Evolutionary conservation across 441 rosid genomes (phyloP).

Genomic region (Pelargonium cotyledonis): DNA sequence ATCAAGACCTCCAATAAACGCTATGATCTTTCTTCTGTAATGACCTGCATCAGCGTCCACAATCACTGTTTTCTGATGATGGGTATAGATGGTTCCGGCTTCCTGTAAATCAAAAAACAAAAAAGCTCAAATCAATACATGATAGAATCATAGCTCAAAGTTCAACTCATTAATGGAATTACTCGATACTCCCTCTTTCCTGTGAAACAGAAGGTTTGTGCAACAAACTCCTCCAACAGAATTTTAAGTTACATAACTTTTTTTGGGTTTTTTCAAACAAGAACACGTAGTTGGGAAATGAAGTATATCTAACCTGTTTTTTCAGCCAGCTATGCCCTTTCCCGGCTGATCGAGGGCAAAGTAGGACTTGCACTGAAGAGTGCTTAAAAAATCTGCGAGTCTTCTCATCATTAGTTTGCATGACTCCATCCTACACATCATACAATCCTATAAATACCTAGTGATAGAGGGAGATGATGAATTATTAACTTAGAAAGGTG

Average conservation of each 20-base stretch:
- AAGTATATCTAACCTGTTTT: slow-evolving; percentile 57
- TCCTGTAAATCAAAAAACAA: slow-evolving; percentile 38
- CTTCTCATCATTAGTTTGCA: slow-evolving; percentile 95
- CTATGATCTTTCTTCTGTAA: slow-evolving; percentile 68
- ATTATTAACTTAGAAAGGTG: background rate
- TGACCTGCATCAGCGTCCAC: slow-evolving; percentile 87
- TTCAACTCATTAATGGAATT: no score
- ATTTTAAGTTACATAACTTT: no score
- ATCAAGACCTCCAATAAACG: slow-evolving; percentile 97
- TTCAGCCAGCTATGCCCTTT: slow-evolving; percentile 79
- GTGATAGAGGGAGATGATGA: background rate
- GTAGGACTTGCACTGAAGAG: slow-evolving; percentile 83
- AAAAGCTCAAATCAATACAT: background rate
- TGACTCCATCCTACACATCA: slow-evolving; percentile 73
- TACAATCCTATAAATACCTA: background rate
- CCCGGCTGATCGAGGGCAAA: slow-evolving; percentile 87
- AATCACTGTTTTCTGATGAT: slow-evolving; percentile 91
- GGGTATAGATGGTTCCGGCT: slow-evolving; percentile 90
- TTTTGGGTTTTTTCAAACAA: no score
- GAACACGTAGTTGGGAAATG: background rate
- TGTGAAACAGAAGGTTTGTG: no score
- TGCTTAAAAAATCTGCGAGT: slow-evolving; percentile 86
- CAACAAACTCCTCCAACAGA: background rate
- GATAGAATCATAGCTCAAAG: background rate
- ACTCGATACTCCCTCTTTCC: background rate